phyloP scores from a whole-genome alignment of 805 yeast species.

The Kuraishia piskuri region DNA sequence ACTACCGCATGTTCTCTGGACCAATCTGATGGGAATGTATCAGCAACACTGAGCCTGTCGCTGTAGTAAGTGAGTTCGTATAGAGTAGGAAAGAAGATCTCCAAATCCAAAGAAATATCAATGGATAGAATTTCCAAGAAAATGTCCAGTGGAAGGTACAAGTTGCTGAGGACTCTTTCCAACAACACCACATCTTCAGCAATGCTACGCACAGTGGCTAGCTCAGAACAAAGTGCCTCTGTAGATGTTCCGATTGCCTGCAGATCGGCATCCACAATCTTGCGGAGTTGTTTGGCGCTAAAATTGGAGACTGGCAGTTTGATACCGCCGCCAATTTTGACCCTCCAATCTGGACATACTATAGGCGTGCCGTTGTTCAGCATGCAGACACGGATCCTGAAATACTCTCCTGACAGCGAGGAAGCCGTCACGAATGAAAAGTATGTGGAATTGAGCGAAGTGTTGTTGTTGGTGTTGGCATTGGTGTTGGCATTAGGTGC shows the following conservation, averaged over 20 bases:
- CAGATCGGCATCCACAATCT: conserved; percentile 18
- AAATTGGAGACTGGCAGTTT: conserved; percentile 56
- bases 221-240: conserved; percentile 8
- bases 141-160: conserved; percentile 51
- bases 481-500: background rate
- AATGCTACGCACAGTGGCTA: conserved; percentile 9
- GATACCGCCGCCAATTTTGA: conserved; percentile 37
- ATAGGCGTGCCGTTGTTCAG: conserved; percentile 82
- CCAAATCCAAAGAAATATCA: conserved; percentile 60
- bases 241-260: conserved; percentile 8
- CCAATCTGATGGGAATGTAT: background rate
- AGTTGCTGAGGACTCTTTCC: conserved; percentile 33
- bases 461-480: conserved; percentile 4
- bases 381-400: conserved; percentile 58
- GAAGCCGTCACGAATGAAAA: conserved; percentile 85
- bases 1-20: background rate
- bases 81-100: conserved; percentile 67
- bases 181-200: conserved; percentile 24
- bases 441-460: conserved; percentile 15
- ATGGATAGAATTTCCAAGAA: conserved; percentile 48
- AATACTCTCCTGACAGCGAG: conserved; percentile 75
- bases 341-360: conserved; percentile 60
- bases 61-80: conserved; percentile 23
- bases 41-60: conserved; percentile 7
- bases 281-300: conserved; percentile 31